Evolutionary conservation across 148 eudicot genomes (phyloP), one percentile per base, ranked within the genome.

Genomic region (Heliamphora exappendiculata): DNA sequence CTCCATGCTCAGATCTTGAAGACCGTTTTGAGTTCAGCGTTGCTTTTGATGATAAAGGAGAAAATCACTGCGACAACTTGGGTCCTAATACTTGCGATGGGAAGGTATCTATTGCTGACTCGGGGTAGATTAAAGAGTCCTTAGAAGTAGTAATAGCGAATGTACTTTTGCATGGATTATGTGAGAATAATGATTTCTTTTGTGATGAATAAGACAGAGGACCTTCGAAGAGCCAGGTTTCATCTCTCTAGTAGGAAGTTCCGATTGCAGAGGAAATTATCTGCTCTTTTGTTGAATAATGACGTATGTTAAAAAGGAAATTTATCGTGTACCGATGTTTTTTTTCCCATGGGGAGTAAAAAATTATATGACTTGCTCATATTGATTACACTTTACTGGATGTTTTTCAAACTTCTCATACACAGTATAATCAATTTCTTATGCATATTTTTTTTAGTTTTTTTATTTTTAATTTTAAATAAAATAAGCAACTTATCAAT

Each of bases 21-120:
- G 75, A 82, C 88, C 1, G 88, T 85, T 13, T 57, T 85, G 60
- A 85, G 88, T 84, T 85, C 88, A 0, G 88, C 88, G 3, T 75
- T 85, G 37, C 84, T 85, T 55, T 68, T 85, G 70, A 85, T 85
- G 88, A 85, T 85, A 37, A 85, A 85, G 72, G 88, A 85, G 79
- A 85, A 85, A 76, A 78, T 82, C 45, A 42, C 79, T 3, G 79
- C 88, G 2, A 70, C 84, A 5, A 78, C 85, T 69, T 80, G 88
- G 88, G 80, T 80, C 50, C 81, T 85, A 8, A 67, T 85, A 72
- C 85, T 82, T 71, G 85, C 88, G 49, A 31, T 75, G 8, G 70
- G 70, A 50, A 85, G 81, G 75, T 67, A 53, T 75, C 75, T 82
- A 36, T 44, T 78, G 42, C 37, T 75, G 62, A 72, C 75, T 16